phyloP scores from a whole-genome alignment of 1,139 yeast species.

The Magnusiomyces suaveolens region DNA sequence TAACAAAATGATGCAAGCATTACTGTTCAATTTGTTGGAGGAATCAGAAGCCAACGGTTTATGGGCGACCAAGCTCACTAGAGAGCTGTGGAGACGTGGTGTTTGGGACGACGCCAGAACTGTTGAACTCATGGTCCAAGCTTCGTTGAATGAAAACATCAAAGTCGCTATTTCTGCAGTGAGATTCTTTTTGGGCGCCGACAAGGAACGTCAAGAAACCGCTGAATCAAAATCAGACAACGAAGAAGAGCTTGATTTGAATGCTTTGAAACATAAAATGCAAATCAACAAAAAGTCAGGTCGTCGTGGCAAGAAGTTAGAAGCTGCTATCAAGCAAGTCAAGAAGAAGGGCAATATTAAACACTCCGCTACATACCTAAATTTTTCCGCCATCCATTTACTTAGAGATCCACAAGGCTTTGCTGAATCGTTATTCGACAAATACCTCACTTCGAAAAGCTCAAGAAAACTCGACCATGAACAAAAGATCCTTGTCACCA shows the following conservation, averaged over 20 bases:
- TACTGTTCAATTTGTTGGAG: conserved; percentile 65
- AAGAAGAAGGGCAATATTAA: conserved; percentile 45
- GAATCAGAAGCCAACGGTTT: conserved; percentile 66
- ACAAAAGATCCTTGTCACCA: conserved; percentile 81
- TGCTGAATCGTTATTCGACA: conserved; percentile 71
- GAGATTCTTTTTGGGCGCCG: conserved; percentile 86
- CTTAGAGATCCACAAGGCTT: conserved; percentile 96
- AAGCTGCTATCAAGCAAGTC: conserved; percentile 55
- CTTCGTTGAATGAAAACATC: conserved; percentile 76
- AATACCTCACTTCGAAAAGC: conserved; percentile 59
- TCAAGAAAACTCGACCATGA: conserved; percentile 61
- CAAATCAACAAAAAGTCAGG: conserved; percentile 73
- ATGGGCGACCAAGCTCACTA: conserved; percentile 92
- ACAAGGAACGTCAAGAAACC: conserved; percentile 83
- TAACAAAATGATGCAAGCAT: conserved; percentile 82
- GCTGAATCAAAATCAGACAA: conserved; percentile 67
- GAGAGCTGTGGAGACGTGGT: conserved; percentile 95
- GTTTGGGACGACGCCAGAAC: conserved; percentile 97
- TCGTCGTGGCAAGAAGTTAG: conserved; percentile 71
- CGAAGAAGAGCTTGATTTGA: conserved; percentile 38
- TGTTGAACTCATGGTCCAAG: conserved; percentile 93
- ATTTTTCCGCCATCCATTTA: conserved; percentile 88
- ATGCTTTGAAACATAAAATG: conserved; percentile 65
- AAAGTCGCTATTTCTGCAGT: conserved; percentile 90
- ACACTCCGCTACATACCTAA: conserved; percentile 55